These are phyloP conservation scores for Albifimbria verrucaria DNA, from an alignment of 2,329 filamentous ascomycete genomes.

Conservation along the genomic window DNA sequence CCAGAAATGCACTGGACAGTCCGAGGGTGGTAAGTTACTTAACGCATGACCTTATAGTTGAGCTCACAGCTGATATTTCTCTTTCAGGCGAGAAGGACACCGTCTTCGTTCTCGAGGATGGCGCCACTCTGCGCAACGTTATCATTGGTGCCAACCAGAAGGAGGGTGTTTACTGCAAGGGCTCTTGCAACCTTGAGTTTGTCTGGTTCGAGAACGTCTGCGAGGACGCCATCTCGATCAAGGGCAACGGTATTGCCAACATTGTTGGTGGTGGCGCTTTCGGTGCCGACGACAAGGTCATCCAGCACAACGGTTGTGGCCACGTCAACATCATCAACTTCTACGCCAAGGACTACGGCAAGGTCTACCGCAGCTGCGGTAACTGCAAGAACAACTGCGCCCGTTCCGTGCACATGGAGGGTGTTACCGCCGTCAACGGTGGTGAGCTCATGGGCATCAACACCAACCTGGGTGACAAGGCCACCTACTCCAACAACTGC, in stretches of 20 bases:
- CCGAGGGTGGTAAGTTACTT: slow-evolving; percentile 36
- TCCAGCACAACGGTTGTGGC: slow-evolving; percentile 46
- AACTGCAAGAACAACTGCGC: slow-evolving; percentile 29
- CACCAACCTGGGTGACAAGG: slow-evolving; percentile 31
- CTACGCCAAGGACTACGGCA: slow-evolving; percentile 44
- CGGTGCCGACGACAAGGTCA: slow-evolving; percentile 41
- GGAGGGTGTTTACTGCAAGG: slow-evolving; percentile 45
- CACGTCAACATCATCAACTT: slow-evolving; percentile 38
- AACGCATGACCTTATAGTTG: background rate
- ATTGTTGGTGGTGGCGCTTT: slow-evolving; percentile 43
- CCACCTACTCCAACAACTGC: slow-evolving; percentile 27
- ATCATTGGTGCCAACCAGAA: slow-evolving; percentile 42
- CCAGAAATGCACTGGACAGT: slow-evolving; percentile 36
- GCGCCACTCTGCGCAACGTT: slow-evolving; percentile 41
- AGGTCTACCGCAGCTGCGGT: slow-evolving; percentile 27
- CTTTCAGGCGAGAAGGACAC: slow-evolving; percentile 25
- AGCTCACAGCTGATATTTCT: too few relatives aligned
- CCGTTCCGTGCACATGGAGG: slow-evolving; percentile 42
- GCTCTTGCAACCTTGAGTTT: slow-evolving; percentile 38
- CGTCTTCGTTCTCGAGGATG: slow-evolving; percentile 37
- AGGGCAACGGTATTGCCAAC: slow-evolving; percentile 33
- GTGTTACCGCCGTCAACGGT: slow-evolving; percentile 35
- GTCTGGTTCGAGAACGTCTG: slow-evolving; percentile 49
- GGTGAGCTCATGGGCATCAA: slow-evolving; percentile 42
- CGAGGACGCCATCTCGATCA: slow-evolving; percentile 27